Evolutionary conservation across 345 rosid genomes (phyloP), one percentile per base, ranked within the genome.

Genomic region (Hibiscus mutabilis): DNA sequence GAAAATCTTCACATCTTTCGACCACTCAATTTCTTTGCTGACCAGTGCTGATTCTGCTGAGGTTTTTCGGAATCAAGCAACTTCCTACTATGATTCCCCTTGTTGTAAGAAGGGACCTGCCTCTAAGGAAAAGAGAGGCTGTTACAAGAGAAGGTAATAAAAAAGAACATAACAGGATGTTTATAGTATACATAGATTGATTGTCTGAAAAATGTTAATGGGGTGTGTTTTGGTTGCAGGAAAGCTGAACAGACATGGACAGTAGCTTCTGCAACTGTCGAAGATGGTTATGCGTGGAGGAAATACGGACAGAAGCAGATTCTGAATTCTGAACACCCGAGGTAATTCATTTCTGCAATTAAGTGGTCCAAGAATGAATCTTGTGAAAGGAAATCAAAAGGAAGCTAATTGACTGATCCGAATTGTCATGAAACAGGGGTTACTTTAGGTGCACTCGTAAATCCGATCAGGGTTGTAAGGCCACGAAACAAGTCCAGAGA

Each of bases 301-400:
- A 93, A 93, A 70, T 93, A 93, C 66, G 98, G 98, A 5, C 98
- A 93, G 69, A 93, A 93, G 64, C 75, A 58, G 68, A 93, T 93
- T 63, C 91, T 89, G 69, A 82, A 91, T 70, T 52, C 92, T 46
- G 84, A 81, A 72, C 64, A 82, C 61, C 96, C 93, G 52, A 91
- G 98, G 98, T 90, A 37, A 61, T 31, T 33, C 70, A 14, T 47
- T 25, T 46, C 8, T 33, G 14, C 19, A n/a, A 16, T 8, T 60
- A 31, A 31, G 35, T 18, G 8, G 15, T 15, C 53, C 53, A 47
- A 47, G 2, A 47, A 14, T 42, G 46, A 10, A 9, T 42, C 13
- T 11, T 42, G 46, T 42, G 11, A 37, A 37, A 37, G 42, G 42
- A 37, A 37, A 37, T 37, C 42, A 42, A 42, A 42, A 11, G 46